These are phyloP conservation scores for Viola pubescens DNA, from an alignment of 441 rosid species.

Conservation along the genomic window DNA sequence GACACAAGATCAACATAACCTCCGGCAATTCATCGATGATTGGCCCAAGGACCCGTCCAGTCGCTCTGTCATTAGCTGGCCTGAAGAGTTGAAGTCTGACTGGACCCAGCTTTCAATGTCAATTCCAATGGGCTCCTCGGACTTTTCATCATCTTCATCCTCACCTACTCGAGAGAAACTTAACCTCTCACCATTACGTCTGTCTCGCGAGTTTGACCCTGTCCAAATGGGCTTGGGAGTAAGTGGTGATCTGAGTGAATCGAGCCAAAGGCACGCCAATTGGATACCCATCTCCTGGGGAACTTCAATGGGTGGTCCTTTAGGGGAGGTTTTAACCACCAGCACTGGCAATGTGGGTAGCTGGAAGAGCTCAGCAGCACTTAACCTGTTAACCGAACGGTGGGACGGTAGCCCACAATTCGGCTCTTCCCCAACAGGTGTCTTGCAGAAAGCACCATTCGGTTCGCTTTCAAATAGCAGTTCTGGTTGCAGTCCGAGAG, in stretches of 20 bases:
- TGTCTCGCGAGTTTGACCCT: conserved; percentile 35
- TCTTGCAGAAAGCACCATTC: conserved; percentile 40
- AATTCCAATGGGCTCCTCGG: conserved; percentile 42
- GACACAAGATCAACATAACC: conserved; percentile 28
- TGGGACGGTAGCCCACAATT: conserved; percentile 38
- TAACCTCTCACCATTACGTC: conserved; percentile 36
- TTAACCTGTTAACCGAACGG: conserved; percentile 31
- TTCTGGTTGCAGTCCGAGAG: conserved; percentile 41
- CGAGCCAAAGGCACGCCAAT: conserved; percentile 28
- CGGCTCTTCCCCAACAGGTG: conserved; percentile 51
- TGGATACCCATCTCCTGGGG: conserved; percentile 40
- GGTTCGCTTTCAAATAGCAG: conserved; percentile 51
- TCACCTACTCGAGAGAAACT: conserved; percentile 38
- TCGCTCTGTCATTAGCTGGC: conserved; percentile 42
- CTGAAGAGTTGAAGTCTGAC: conserved; percentile 50
- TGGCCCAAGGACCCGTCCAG: conserved; percentile 37
- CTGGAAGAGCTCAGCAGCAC: conserved; percentile 30
- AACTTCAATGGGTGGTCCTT: conserved; percentile 42
- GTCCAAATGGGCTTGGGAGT: conserved; percentile 27
- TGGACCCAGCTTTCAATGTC: conserved; percentile 81
- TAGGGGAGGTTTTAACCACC: conserved; percentile 46
- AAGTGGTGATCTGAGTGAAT: conserved; percentile 15
- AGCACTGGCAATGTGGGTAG: conserved; percentile 17
- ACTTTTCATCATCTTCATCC: conserved; percentile 41
- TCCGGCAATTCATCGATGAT: conserved; percentile 36